Conservation (phyloP, 1,284 basidiomycete genomes). For the Rhodotorula sp. region DNA sequence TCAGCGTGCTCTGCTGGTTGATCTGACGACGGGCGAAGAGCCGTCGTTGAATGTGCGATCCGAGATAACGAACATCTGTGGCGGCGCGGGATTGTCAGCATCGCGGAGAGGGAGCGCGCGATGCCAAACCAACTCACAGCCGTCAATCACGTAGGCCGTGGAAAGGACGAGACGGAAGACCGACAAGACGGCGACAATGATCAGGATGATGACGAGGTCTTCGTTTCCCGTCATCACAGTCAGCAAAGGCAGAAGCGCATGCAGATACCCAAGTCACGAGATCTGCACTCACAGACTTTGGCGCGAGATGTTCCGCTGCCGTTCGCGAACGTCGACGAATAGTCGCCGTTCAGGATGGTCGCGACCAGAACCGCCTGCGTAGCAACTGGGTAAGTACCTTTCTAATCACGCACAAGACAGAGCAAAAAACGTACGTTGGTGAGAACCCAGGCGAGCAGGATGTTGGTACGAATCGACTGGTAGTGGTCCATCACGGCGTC, state of each 20-base stretch:
- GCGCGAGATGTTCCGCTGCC: conserved; percentile 50
- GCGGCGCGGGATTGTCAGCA: neutral
- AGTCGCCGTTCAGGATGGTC: conserved; percentile 67
- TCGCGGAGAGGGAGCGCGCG: neutral
- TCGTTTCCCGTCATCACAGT: neutral
- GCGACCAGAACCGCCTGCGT: conserved; percentile 68
- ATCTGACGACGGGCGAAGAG: conserved; percentile 24
- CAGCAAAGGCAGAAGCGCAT: neutral
- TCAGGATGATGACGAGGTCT: conserved; percentile 68
- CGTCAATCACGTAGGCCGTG: conserved; percentile 62
- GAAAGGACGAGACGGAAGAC: conserved; percentile 62
- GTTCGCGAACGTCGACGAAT: conserved; percentile 62
- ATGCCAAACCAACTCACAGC: conserved; percentile 35
- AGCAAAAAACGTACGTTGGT: conserved; percentile 64
- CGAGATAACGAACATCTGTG: conserved; percentile 22
- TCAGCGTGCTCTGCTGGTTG: conserved; percentile 10
- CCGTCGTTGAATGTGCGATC: conserved; percentile 11
- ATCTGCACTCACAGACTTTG: conserved; percentile 33
- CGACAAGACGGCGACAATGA: conserved; percentile 64
- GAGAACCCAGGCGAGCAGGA: conserved; percentile 78
- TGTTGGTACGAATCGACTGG: conserved; percentile 49
- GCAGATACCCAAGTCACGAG: neutral
- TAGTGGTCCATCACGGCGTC: conserved; percentile 49
- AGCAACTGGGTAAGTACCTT: conserved; percentile 6
- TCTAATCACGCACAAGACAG: no score